Percentiles rank a stretch among this genome's conserved stretches.
These are phyloP conservation scores for Penicillium chermesinum DNA, from an alignment of 495 filamentous ascomycete genomes.

Conservation along the genomic window DNA sequence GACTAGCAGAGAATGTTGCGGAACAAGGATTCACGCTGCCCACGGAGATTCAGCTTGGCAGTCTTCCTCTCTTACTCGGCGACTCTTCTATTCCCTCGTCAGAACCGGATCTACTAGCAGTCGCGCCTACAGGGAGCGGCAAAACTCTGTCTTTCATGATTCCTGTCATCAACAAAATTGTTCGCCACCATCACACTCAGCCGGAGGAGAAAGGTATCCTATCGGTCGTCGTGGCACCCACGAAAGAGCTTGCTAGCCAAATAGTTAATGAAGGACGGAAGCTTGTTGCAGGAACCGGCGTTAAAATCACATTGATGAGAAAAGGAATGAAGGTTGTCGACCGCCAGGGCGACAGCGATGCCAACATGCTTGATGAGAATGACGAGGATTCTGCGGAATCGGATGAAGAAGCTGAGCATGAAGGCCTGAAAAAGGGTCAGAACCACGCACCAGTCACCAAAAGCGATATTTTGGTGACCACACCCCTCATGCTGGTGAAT, in stretches of 20 bases:
- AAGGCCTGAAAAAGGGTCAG: conserved; percentile 30
- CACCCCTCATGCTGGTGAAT: conserved; percentile 73
- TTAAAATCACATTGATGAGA: conserved; percentile 77
- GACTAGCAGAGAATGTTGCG: conserved; percentile 72
- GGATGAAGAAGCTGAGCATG: conserved; percentile 35
- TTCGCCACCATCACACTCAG: conserved; percentile 46
- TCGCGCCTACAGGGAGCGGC: conserved; percentile 95
- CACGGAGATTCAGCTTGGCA: conserved; percentile 89
- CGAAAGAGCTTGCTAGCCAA: conserved; percentile 84
- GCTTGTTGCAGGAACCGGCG: conserved; percentile 67
- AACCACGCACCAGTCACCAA: conserved; percentile 47
- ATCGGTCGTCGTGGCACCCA: conserved; percentile 78
- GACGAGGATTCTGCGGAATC: conserved; percentile 34
- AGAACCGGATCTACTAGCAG: conserved; percentile 69
- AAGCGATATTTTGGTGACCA: conserved; percentile 86
- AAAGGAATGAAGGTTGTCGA: conserved; percentile 71
- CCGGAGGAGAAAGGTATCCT: conserved; percentile 46
- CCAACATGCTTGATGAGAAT: conserved; percentile 37
- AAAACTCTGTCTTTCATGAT: conserved; percentile 94
- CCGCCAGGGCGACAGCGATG: conserved; percentile 28
- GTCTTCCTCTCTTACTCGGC: conserved; percentile 69
- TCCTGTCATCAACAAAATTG: conserved; percentile 70
- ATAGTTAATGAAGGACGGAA: conserved; percentile 91
- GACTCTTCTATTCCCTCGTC: conserved; percentile 16
- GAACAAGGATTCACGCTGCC: conserved; percentile 79